Evolutionary conservation across 352 stramenopile genomes (phyloP), one percentile per base, ranked within the genome.

Genomic region (Pythium periplocum): DNA sequence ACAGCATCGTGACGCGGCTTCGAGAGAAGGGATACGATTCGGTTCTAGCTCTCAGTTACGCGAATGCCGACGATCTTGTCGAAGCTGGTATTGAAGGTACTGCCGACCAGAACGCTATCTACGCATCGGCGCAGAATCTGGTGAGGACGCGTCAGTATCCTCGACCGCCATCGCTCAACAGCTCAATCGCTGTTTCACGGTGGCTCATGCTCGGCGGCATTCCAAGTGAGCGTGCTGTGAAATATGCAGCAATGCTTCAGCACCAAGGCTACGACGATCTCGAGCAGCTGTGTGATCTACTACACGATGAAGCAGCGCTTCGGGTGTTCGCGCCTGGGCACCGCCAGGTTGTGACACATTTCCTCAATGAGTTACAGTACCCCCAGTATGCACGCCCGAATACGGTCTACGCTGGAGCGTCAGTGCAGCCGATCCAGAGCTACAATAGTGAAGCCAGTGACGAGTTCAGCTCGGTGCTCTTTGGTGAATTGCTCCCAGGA

Each of bases 191-290:
- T 38, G 71, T 90, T 57, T 84, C 76, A 37, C 66, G 71, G 35
- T 90, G 79, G 79, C 62, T 90, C 38, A 61, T 73, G 55, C 62
- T 70, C 6, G 86, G 79, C 57, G 54, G 64, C 38, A 76, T 90
- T 49, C 71, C 79, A 4, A 68, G 68, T 35, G 50, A 60, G 26
- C 63, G 53, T 40, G 68, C 68, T 39, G 77, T 71, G 49, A 53
- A 80, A 57, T 90, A 90, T 61, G 69, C 73, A 12, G 76, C 84
- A 49, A 64, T 68, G 26, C 59, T 90, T 4, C 71, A 71, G 38
- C 78, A 64, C 48, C 66, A 80, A n/a, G 76, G 76, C 12, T 87
- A 87, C 59, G 68, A 79, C 38, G 58, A 54, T 33, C 68, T 85
- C 37, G 64, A 64, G n/a, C 73, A 87, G 30, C 66, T 89, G 40